phyloP scores from a whole-genome alignment of 305 asterid genomes.

The Rubia tinctorum region DNA sequence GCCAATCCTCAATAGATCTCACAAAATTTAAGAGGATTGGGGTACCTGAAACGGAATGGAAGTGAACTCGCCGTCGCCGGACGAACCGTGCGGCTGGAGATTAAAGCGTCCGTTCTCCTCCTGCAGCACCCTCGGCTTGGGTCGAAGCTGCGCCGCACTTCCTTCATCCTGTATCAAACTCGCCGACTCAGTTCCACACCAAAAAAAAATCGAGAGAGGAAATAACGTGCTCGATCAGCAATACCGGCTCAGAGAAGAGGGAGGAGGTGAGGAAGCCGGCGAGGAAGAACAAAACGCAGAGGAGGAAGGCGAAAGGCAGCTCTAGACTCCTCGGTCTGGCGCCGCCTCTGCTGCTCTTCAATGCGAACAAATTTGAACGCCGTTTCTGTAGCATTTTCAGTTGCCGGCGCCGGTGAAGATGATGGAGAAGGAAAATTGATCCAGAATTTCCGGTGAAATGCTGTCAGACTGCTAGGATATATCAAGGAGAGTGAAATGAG shows the following conservation, averaged over 20 bases:
- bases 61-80: conserved; percentile 59
- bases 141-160: conserved; percentile 39
- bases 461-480: too few relatives aligned
- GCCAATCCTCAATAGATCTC: neutral
- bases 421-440: too few relatives aligned
- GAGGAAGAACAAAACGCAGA: conserved; percentile 81
- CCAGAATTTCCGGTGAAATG: neutral
- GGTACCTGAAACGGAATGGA: conserved; percentile 81
- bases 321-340: conserved; percentile 20
- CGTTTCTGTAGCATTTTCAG: neutral
- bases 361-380: neutral
- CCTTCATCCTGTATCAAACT: conserved; percentile 38
- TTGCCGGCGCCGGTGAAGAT: neutral
- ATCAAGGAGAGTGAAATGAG: too few relatives aligned
- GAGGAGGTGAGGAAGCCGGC: conserved; percentile 78
- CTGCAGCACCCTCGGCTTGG: conserved; percentile 38
- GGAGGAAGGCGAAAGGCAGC: conserved; percentile 57
- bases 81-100: conserved; percentile 58
- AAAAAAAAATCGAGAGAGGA: neutral
- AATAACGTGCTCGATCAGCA: conserved; percentile 2
- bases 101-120: conserved; percentile 22
- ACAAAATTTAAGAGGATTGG: neutral
- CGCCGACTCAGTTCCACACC: neutral
- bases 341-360: conserved; percentile 25
- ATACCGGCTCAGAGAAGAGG: conserved; percentile 67